Conservation (phyloP, 1,284 basidiomycete species). For the Apiotrichum brassicae region DNA sequence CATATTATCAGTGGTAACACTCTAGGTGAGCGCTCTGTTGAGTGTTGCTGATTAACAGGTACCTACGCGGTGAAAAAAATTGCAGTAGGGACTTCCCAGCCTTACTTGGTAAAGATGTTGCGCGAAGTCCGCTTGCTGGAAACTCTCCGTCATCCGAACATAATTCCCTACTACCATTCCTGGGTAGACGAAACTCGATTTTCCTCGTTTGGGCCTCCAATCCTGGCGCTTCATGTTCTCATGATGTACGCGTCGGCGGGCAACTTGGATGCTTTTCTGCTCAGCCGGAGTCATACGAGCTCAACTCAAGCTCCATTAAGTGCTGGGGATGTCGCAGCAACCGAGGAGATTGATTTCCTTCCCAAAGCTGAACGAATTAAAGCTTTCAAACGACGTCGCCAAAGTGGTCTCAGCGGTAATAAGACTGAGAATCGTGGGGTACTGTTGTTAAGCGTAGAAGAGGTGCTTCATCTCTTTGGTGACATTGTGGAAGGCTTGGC, state of each 20-base stretch:
- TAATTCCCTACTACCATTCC: constrained; percentile 89
- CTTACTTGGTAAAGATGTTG: constrained; percentile 72
- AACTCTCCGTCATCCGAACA: constrained; percentile 80
- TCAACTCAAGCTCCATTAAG: constrained; percentile 16
- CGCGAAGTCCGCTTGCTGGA: constrained; percentile 79
- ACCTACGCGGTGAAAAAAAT: constrained; percentile 90
- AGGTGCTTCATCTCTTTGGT: constrained; percentile 66
- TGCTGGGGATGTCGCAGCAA: constrained; percentile 26
- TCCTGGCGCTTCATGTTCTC: constrained; percentile 74
- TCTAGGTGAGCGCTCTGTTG: constrained; percentile 16
- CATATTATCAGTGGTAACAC: constrained; percentile 37
- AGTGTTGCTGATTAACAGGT: constrained; percentile 18
- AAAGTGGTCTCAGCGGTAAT: constrained; percentile 33
- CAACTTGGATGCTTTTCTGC: constrained; percentile 72
- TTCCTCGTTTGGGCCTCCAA: constrained; percentile 70
- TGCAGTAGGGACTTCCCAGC: constrained; percentile 78
- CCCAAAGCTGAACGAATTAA: constrained; percentile 56
- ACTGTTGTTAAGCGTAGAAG: constrained; percentile 71
- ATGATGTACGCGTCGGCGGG: constrained; percentile 94
- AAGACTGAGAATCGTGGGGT: constrained; percentile 53
- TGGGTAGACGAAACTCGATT: constrained; percentile 84
- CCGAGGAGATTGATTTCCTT: constrained; percentile 52
- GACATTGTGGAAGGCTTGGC: constrained; percentile 72
- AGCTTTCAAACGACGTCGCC: constrained; percentile 45
- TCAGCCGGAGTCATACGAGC: constrained; percentile 51